These are phyloP conservation scores for Schoenoplectus triqueter DNA, from an alignment of 202 grass and related monocot species.

Conservation along the genomic window DNA sequence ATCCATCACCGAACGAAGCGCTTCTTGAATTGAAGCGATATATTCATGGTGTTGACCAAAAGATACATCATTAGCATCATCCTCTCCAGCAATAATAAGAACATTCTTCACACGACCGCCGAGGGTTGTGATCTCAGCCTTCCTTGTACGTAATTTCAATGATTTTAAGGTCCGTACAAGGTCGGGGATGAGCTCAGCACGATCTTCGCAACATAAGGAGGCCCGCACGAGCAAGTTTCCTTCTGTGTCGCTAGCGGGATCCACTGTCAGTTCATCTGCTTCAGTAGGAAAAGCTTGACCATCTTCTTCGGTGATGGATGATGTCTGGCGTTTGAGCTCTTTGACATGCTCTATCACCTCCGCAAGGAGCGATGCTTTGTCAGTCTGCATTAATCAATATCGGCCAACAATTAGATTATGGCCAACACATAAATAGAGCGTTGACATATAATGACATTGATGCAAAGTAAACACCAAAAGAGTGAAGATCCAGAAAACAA, in stretches of 20 bases:
- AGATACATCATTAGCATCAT: slow-evolving; percentile 28
- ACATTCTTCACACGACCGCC: slow-evolving; percentile 86
- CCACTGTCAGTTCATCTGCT: slow-evolving; percentile 84
- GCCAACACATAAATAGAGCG: not conserved
- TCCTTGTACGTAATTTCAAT: slow-evolving; percentile 59
- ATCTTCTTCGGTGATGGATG: slow-evolving; percentile 46
- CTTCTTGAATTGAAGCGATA: slow-evolving; percentile 84
- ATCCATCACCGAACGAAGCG: slow-evolving; percentile 75
- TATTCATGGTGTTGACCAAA: slow-evolving; percentile 67
- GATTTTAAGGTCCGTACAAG: slow-evolving; percentile 75
- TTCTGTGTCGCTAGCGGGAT: slow-evolving; percentile 52
- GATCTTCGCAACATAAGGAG: slow-evolving; percentile 93
- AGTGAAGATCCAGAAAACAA: slow-evolving; percentile 44
- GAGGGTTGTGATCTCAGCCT: slow-evolving; percentile 89
- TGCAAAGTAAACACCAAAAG: slow-evolving; percentile 38
- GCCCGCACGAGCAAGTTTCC: slow-evolving; percentile 71
- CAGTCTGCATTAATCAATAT: slow-evolving; percentile 62
- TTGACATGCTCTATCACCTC: slow-evolving; percentile 98
- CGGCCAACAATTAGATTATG: not conserved
- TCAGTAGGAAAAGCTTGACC: slow-evolving; percentile 64
- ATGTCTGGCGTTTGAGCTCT: slow-evolving; percentile 93
- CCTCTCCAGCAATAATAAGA: slow-evolving; percentile 69
- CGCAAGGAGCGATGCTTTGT: slow-evolving; percentile 95
- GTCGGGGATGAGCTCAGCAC: slow-evolving; percentile 82
- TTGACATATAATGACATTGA: slow-evolving; percentile 17